Evolutionary conservation across 2,329 filamentous ascomycete species (phyloP), one percentile per base, ranked within the genome.

Genomic region (Fusarium circinatum): DNA sequence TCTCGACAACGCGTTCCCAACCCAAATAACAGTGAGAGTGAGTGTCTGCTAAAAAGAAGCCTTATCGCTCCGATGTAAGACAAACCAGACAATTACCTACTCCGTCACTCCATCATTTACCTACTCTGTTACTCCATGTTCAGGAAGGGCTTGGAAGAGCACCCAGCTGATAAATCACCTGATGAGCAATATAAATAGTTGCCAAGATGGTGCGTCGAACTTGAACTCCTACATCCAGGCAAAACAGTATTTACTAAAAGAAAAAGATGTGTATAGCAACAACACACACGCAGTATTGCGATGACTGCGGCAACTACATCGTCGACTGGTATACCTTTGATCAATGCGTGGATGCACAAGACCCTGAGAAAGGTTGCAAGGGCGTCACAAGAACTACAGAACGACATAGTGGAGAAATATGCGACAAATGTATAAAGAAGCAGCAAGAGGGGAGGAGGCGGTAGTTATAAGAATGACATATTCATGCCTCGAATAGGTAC

Each of bases 91-190:
- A 9, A 41, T 41, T 13, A 22, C 34, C 34, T 17, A 3, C 3
- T 17, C 14, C 34, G 1, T 34, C 14, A 34, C 34, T 34, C 34
- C 1, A 32, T 34, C 6, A 34, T 17, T 6, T 17, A 34, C 4
- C 8, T 5, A 20, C 6, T 14, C 3, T 51, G 3, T 17, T 12
- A 51, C 5, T 14, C 1, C 2, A 2, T 20, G 4, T 24, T 20
- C 5, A 34, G 0, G 3, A 14, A 8, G 1, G 6, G 2, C 6
- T 34, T 0, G 3, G 30, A 14, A 3, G 12, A 5, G 18, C 4
- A 8, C 8, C 4, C 8, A 10, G 11, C 0, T 4, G 4, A 14
- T 11, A 6, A 3, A 13, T 12, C 30, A 34, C 30, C 3, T 51
- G n/a, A 8, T 3, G 17, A 11, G 30, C 3, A 20, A 34, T 24